Conservation (phyloP, 2,329 filamentous ascomycete species). For the Cercospora sojina region DNA sequence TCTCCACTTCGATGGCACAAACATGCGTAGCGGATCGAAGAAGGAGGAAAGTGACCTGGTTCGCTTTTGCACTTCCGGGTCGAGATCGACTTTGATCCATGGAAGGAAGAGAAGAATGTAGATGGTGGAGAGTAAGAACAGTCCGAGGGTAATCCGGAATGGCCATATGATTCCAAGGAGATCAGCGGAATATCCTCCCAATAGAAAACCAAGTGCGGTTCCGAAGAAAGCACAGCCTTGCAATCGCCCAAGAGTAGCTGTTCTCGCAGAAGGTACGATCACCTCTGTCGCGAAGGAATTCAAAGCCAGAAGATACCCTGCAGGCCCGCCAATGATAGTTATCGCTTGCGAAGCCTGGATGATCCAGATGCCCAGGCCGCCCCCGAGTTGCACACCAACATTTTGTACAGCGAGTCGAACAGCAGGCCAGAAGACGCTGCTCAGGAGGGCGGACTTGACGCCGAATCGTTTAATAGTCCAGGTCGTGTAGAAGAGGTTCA, state of each 20-base stretch:
- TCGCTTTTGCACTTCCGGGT: conserved; percentile 31
- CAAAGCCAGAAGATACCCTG: conserved; percentile 66
- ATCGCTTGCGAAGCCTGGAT: conserved; percentile 68
- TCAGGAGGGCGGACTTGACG: conserved; percentile 60
- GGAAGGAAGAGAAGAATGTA: conserved; percentile 48
- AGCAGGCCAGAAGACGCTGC: conserved; percentile 65
- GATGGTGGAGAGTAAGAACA: conserved; percentile 50
- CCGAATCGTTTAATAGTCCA: conserved; percentile 67
- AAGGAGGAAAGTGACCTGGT: conserved; percentile 52
- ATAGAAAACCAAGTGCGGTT: conserved; percentile 62
- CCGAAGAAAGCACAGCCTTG: conserved; percentile 69
- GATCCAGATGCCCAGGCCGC: conserved; percentile 63
- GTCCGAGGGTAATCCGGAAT: conserved; percentile 61
- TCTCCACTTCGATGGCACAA: conserved; percentile 58
- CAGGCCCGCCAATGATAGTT: conserved; percentile 66
- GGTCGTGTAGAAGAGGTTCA: conserved; percentile 67
- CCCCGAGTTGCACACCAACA: conserved; percentile 62
- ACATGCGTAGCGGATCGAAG: conserved; percentile 63
- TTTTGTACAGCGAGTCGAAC: conserved; percentile 64
- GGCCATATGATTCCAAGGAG: conserved; percentile 62
- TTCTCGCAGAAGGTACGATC: conserved; percentile 59
- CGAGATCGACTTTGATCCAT: conserved; percentile 49
- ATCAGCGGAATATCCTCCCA: conserved; percentile 65
- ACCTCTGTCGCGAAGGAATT: conserved; percentile 69
- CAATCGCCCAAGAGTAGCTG: conserved; percentile 63